phyloP scores from a whole-genome alignment of 2,329 filamentous ascomycete species.

The Hirsutella rhossiliensis region DNA sequence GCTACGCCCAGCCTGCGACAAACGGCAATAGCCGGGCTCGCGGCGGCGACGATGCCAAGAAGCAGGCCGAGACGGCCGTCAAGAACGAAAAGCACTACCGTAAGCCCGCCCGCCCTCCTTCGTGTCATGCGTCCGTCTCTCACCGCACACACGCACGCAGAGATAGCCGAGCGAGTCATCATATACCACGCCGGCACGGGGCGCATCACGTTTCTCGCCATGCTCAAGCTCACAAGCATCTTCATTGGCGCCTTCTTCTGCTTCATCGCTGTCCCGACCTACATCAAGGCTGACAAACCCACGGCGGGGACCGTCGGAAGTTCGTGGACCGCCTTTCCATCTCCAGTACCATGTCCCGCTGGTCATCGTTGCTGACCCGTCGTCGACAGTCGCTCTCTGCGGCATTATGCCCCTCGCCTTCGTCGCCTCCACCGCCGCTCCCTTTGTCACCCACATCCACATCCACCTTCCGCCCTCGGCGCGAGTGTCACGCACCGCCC shows the following conservation, averaged over 20 bases:
- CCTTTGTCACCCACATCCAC: constrained; percentile 63
- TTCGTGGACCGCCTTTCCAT: constrained; percentile 14
- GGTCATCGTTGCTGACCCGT: background rate
- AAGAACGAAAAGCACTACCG: background rate
- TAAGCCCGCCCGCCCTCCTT: background rate
- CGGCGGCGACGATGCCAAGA: background rate
- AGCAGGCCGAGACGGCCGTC: background rate
- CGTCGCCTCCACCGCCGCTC: constrained; percentile 51
- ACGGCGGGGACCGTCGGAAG: constrained; percentile 22
- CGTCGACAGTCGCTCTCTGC: constrained; percentile 38
- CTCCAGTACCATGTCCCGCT: background rate
- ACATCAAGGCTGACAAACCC: constrained; percentile 29
- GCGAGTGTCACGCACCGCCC: constrained; percentile 42
- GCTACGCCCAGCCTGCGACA: constrained; percentile 10
- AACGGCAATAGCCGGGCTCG: background rate
- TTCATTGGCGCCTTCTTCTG: constrained; percentile 56
- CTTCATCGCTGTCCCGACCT: constrained; percentile 49
- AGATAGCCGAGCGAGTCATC: constrained; percentile 46
- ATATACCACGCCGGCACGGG: constrained; percentile 66
- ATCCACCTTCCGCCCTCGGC: constrained; percentile 56
- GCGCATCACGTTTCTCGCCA: constrained; percentile 54
- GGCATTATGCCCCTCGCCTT: constrained; percentile 54
- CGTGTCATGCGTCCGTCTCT: background rate
- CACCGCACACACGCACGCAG: constrained; percentile 13
- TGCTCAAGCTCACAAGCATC: constrained; percentile 59